Evolutionary conservation across 768 basidiomycete species (phyloP), one percentile per base, ranked within the genome.

Genomic region (Boletus coccyginus): DNA sequence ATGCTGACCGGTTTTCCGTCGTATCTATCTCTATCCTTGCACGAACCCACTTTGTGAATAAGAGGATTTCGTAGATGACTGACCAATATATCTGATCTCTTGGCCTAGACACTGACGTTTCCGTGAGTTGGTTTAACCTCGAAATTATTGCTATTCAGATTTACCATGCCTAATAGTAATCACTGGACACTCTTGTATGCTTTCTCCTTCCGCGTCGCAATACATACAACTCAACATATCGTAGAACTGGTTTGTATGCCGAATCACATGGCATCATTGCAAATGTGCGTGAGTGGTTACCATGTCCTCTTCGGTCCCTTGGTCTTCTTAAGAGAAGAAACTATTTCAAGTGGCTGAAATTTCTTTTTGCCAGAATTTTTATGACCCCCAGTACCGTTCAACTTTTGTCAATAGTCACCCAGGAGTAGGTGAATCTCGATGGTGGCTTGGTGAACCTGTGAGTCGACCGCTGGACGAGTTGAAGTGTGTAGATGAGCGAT

Each of bases 391-490:
- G 11, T 75, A 75, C 1, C 57, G 77, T 52, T 73, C 75, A 16
- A 81, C 83, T 59, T 94, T 94, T 65, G 77, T 83, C 44, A 91
- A 88, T 65, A 85, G 85, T 56, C 71, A 77, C 9, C 73, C 80
- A 8, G 75, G 79, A 7, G 80, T 81, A 0, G 79, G 78, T 32
- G 91, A 86, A 56, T 68, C 87, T 1, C 68, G 76, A 0, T 95
- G 92, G 90, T 95, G 92, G 92, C 73, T 80, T 35, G 94, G 94
- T 29, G 92, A 94, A 69, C 92, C 93, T 17, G 92, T 94, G 52
- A 61, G 80, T 61, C 10, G 8, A 17, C 32, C 7, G 12, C 13
- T 41, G 12, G 8, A n/a, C 31, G 32, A 7, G 21, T 48, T 21
- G 24, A 44, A 29, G 19, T 29, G 10, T 32, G 10, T 16, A 8